Base-by-base conservation (phyloP, 1,139 yeast genomes). In the Saccharomyces hybrid region DNA sequence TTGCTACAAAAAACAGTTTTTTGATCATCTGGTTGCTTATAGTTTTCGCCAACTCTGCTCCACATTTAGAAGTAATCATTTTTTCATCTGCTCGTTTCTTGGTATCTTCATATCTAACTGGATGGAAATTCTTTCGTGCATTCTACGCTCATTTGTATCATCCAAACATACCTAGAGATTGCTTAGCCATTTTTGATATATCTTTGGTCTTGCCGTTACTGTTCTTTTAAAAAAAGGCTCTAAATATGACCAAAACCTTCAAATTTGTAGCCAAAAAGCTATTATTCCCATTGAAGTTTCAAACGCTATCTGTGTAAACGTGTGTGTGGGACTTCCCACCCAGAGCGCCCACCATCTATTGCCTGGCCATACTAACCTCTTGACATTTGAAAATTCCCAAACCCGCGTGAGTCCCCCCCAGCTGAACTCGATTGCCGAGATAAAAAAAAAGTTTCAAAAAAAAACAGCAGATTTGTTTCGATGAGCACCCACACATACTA, bases 121-220 rank as follows among this genome's bases (percentile, higher is more conserved):
- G 34, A 31, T 31, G 34, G 34, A 4, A 31, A 31, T 4, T 31
- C 5, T 31, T 31, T 31, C 6, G 14, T 31, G 34, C 34, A 31
- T 31, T 31, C 14, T 31, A 31, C 34, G 34, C 34, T 4, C 4
- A 3, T 31, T 31, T 31, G 3, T 25, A 32, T 49, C 31, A 25
- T 38, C 8, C 23, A 16, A 52, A 71, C 76, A 70, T 73, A 73
- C 76, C 76, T 71, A 73, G 71, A 66, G 76, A 74, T 73, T 74
- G 77, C 70, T 73, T 74, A 73, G 77, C 77, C 77, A 74, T 74
- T 68, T 65, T 72, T 3, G 59, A 63, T 0, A 63, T 54, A 5
- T 74, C 73, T 34, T 61, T 60, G 5, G 82, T 80, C 2, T 59
- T 53, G 2, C 68, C 77, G 23, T 69, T 65, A 4, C 60, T 57